Evolutionary conservation across 176 grass and related monocot species (phyloP).

Genomic region (Hordeum vulgare): MorexV3_pseudomolecules_assembly NC_058521.1:236897704-236898203

Average conservation of each 20-base stretch:
- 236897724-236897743: too few relatives aligned
- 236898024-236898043: slow-evolving; percentile 84
- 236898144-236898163: background rate
- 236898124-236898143: background rate
- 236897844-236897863: background rate
- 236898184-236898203: background rate
- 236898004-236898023: slow-evolving; percentile 42
- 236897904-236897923: slow-evolving; percentile 3
- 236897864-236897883: background rate
- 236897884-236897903: slow-evolving; percentile 13
- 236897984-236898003: slow-evolving; percentile 75
- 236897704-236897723: too few relatives aligned
- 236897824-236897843: background rate
- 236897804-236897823: too few relatives aligned
- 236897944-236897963: background rate
- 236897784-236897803: too few relatives aligned
- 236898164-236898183: background rate
- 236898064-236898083: slow-evolving; percentile 93
- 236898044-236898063: slow-evolving; percentile 88
- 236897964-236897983: background rate
- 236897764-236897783: too few relatives aligned
- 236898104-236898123: background rate
- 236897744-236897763: too few relatives aligned
- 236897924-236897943: background rate
- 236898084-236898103: slow-evolving; percentile 34